phyloP scores from a whole-genome alignment of 75 land plant species.

The Azolla pinnata region DNA sequence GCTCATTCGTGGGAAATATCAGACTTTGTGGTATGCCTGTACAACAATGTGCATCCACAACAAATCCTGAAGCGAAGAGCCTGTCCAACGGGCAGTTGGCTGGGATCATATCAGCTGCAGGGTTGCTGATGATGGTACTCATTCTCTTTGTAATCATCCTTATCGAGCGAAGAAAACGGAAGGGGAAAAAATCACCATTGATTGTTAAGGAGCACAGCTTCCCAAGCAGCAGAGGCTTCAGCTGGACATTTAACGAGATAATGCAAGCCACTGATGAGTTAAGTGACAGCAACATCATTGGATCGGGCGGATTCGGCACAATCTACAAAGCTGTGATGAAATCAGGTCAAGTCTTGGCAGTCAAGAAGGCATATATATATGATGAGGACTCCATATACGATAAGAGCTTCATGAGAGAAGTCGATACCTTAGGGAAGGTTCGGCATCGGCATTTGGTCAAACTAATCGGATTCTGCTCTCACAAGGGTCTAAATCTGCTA shows the following conservation, averaged over 20 bases:
- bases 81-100: conserved; percentile 16
- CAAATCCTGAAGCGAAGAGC: neutral
- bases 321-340: conserved; percentile 60
- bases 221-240: conserved; percentile 24
- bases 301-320: conserved; percentile 81
- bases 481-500: conserved; percentile 37
- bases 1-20: conserved; percentile 43
- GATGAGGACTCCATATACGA: conserved; percentile 40
- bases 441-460: conserved; percentile 84
- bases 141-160: conserved; percentile 14
- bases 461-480: conserved; percentile 55
- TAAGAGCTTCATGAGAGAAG: conserved; percentile 70
- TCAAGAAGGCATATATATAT: conserved; percentile 47
- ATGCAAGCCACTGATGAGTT: conserved; percentile 77
- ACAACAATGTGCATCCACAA: conserved; percentile 14
- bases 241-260: conserved; percentile 50
- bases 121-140: conserved; percentile 7
- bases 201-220: conserved; percentile 5
- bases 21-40: conserved; percentile 52
- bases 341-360: conserved; percentile 57
- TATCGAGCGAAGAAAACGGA: neutral
- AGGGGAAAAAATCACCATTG: conserved; percentile 9
- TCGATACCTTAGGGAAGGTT: conserved; percentile 67
- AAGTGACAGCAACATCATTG: conserved; percentile 57
- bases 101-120: conserved; percentile 22